Evolutionary conservation across 1,284 basidiomycete species (phyloP).

Genomic region (Pterulicium gracile): DNA sequence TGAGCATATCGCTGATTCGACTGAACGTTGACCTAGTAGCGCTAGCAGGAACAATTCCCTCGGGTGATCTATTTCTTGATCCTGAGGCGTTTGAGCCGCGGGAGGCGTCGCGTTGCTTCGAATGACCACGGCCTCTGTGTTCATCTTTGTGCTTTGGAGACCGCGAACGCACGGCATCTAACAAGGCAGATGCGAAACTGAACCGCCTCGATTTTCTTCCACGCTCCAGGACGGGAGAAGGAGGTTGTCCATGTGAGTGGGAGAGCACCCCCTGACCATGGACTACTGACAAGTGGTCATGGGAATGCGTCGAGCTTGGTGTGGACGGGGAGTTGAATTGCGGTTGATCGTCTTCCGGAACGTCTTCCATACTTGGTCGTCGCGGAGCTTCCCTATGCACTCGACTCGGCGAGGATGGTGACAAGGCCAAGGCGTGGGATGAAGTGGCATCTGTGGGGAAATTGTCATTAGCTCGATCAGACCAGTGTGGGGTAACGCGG

Average conservation of each 20-base stretch:
- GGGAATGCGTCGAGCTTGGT: not conserved
- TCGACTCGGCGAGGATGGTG: not conserved
- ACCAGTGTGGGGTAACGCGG: not conserved
- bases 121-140: not conserved
- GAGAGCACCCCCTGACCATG: not conserved
- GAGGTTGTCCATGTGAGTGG: not conserved
- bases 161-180: not conserved
- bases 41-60: not conserved
- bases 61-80: not conserved
- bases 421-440: not conserved
- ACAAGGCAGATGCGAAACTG: conserved; percentile 1
- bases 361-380: conserved; percentile 26
- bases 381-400: conserved; percentile 16
- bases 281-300: not conserved
- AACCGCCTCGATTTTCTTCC: not conserved
- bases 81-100: not conserved
- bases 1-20: conserved; percentile 1
- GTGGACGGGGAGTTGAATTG: not conserved
- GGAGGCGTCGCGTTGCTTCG: not conserved
- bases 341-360: conserved; percentile 18
- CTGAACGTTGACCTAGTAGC: not conserved
- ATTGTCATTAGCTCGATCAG: not conserved
- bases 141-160: not conserved
- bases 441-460: not conserved
- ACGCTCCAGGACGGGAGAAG: not conserved